These are phyloP conservation scores for Citrus maxima DNA, from an alignment of 345 rosid species.

Conservation along the genomic window DNA sequence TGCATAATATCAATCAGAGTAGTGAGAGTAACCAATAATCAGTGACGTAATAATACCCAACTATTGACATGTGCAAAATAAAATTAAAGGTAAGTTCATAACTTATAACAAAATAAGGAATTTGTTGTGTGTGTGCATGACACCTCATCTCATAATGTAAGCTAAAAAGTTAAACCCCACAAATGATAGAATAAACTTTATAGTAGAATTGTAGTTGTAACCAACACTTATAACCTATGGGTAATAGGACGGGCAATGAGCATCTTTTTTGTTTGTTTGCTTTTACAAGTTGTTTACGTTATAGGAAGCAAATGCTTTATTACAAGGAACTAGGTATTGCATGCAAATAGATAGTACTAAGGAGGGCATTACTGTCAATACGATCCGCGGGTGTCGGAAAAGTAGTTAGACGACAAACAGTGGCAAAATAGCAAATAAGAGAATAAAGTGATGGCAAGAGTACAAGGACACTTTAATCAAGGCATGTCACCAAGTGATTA, in stretches of 20 bases:
- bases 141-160: background rate
- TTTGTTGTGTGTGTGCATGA: background rate
- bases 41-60: too few relatives aligned
- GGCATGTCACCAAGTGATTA: constrained; percentile 34
- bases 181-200: constrained; percentile 11
- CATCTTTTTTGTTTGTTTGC: constrained; percentile 4
- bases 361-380: constrained; percentile 13
- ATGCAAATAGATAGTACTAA: background rate
- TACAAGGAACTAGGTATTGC: background rate
- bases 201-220: background rate
- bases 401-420: background rate
- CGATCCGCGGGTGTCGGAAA: rapidly evolving
- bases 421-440: constrained; percentile 28
- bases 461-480: constrained; percentile 28
- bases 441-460: constrained; percentile 13
- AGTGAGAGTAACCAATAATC: too few relatives aligned
- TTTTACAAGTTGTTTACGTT: constrained; percentile 7
- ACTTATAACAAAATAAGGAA: too few relatives aligned
- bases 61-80: background rate
- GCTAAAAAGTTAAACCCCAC: constrained; percentile 4
- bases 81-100: too few relatives aligned
- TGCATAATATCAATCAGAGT: too few relatives aligned
- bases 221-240: background rate
- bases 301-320: constrained; percentile 1
- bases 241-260: constrained; percentile 15